These are phyloP conservation scores for Mrakiaceae sp. DNA, from an alignment of 1,284 basidiomycete species.

Conservation along the genomic window DNA sequence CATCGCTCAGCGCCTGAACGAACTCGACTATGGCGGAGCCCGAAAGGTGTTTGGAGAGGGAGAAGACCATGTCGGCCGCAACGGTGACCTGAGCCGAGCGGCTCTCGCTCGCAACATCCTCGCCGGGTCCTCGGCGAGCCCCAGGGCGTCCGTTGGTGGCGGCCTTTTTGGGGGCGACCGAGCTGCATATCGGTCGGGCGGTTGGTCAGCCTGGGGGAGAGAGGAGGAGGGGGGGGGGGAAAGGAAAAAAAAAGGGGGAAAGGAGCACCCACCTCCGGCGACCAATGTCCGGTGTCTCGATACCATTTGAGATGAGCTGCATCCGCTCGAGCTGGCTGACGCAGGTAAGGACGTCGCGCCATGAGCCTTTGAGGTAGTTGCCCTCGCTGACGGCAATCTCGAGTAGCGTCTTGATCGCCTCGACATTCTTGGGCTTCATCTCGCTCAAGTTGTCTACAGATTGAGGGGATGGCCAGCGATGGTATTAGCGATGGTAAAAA, in stretches of 20 bases:
- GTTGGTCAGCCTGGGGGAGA: not conserved
- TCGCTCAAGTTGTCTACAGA: slow-evolving; percentile 66
- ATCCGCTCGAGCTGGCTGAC: slow-evolving; percentile 95
- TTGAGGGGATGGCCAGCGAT: no score
- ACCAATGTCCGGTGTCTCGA: slow-evolving; percentile 67
- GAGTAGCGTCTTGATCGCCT: slow-evolving; percentile 85
- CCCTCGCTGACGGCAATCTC: slow-evolving; percentile 90
- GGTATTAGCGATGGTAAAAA: no score
- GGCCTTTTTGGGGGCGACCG: slow-evolving; percentile 2
- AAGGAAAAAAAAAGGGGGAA: not conserved
- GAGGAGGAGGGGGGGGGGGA: no score
- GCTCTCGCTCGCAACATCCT: slow-evolving; percentile 93
- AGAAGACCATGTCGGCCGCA: slow-evolving; percentile 98
- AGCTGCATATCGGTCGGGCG: not conserved
- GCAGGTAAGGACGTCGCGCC: slow-evolving; percentile 88
- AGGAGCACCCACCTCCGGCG: slow-evolving; percentile 54
- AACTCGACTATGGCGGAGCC: slow-evolving; percentile 98
- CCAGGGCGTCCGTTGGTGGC: not conserved
- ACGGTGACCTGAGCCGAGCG: slow-evolving; percentile 96
- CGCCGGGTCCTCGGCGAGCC: slow-evolving; percentile 46
- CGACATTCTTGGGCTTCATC: slow-evolving; percentile 98
- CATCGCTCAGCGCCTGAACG: slow-evolving; percentile 87
- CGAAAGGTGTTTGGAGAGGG: slow-evolving; percentile 81
- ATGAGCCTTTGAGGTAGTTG: slow-evolving; percentile 85
- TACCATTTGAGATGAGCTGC: slow-evolving; percentile 82